Percentiles rank a stretch among this genome's conserved stretches.
phyloP scores from a whole-genome alignment of 495 filamentous ascomycete species.

The Terfezia claveryi region DNA sequence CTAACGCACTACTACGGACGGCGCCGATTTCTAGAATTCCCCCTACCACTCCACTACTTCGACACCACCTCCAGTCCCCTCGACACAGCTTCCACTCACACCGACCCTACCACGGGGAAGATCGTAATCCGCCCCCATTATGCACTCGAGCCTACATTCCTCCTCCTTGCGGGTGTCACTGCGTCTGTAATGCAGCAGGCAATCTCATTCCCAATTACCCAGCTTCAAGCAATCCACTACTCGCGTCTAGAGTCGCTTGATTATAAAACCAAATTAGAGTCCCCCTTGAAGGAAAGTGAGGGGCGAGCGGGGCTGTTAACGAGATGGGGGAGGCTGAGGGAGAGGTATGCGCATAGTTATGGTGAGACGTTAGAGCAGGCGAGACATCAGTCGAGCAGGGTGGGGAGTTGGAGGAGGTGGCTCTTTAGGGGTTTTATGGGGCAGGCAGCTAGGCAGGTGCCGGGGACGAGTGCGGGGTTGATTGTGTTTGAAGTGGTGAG shows the following conservation, averaged over 20 bases:
- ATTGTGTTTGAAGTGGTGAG: conserved; percentile 78
- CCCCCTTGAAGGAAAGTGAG: conserved; percentile 17
- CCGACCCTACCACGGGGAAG: conserved; percentile 14
- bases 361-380: conserved; percentile 53
- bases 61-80: conserved; percentile 32
- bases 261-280: conserved; percentile 30
- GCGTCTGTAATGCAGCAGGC: conserved; percentile 57
- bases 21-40: conserved; percentile 13
- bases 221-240: conserved; percentile 59
- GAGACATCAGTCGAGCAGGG: conserved; percentile 33
- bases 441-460: conserved; percentile 58
- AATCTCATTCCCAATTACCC: conserved; percentile 52
- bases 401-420: conserved; percentile 47
- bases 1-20: conserved; percentile 56
- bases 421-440: conserved; percentile 55
- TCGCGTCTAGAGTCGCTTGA: conserved; percentile 60
- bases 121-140: conserved; percentile 62
- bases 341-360: conserved; percentile 53
- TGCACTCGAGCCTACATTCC: conserved; percentile 58
- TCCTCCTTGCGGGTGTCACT: conserved; percentile 52
- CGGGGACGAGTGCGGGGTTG: conserved; percentile 69
- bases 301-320: conserved; percentile 10
- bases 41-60: conserved; percentile 7
- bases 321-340: conserved; percentile 31
- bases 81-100: background rate